Percentiles rank a stretch among this genome's conserved stretches.
Evolutionary conservation across 2,329 filamentous ascomycete species (phyloP).

Genomic region (Teratosphaeria viscida): DNA sequence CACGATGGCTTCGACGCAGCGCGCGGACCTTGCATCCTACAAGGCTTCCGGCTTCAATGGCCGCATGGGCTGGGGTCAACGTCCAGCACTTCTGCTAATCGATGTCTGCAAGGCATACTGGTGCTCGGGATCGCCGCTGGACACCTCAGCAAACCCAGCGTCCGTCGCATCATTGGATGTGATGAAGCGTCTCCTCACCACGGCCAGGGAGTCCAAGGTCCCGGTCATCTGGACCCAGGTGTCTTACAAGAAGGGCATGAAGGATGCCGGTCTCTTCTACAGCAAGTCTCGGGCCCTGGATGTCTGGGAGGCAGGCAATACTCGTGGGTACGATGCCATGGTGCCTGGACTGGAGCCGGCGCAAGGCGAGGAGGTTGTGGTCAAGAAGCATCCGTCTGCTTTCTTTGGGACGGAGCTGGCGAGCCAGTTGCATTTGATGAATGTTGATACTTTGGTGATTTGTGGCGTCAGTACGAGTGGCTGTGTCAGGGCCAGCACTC

Average conservation of each 20-base stretch:
- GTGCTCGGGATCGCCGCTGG: constrained; percentile 13
- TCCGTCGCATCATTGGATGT: constrained; percentile 9
- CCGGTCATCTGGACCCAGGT: constrained; percentile 15
- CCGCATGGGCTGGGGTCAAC: constrained; percentile 16
- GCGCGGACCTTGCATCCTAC: neutral
- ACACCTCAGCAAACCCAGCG: constrained; percentile 12
- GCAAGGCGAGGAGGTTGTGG: constrained; percentile 10
- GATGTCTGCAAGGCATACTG: constrained; percentile 20
- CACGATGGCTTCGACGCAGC: neutral
- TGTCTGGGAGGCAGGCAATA: constrained; percentile 12
- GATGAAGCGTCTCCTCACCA: constrained; percentile 10
- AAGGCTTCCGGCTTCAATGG: constrained; percentile 12
- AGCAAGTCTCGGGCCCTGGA: constrained; percentile 9
- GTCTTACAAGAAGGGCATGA: constrained; percentile 12
- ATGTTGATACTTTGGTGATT: constrained; percentile 17
- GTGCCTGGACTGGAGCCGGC: constrained; percentile 10
- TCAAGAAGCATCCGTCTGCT: constrained; percentile 13
- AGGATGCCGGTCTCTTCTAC: constrained; percentile 15
- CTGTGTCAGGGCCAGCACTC: constrained; percentile 14
- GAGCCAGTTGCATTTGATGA: constrained; percentile 5
- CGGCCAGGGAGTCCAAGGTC: constrained; percentile 6
- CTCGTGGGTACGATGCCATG: constrained; percentile 5
- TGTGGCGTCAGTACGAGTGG: constrained; percentile 15
- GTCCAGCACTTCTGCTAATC: constrained; percentile 15
- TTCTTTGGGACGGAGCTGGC: constrained; percentile 16